Conservation (phyloP, 1,139 yeast genomes). For the Sugiyamaella novakii region DNA sequence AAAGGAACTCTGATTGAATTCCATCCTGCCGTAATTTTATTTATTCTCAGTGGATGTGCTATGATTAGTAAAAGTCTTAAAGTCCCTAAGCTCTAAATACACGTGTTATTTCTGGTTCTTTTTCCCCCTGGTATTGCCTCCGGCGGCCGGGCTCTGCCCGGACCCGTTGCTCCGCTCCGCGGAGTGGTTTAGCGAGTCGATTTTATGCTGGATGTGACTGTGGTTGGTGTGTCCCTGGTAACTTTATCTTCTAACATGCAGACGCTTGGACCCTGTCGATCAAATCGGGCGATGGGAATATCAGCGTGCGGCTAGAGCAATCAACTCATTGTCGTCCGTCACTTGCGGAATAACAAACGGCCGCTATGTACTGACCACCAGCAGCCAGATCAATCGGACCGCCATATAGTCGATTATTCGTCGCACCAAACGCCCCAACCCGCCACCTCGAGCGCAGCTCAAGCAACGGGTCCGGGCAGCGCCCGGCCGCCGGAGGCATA, state of each 20-base stretch:
- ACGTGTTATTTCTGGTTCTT: neutral
- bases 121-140: neutral
- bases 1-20: conserved; percentile 63
- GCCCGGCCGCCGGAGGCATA: conserved; percentile 8
- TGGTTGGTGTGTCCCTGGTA: too few relatives aligned
- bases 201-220: too few relatives aligned
- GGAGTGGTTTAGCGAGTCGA: too few relatives aligned
- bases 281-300: too few relatives aligned
- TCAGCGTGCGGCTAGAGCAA: too few relatives aligned
- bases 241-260: too few relatives aligned
- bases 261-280: too few relatives aligned
- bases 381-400: too few relatives aligned
- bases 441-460: neutral
- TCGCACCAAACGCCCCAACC: neutral
- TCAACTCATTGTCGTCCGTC: too few relatives aligned
- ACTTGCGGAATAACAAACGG: too few relatives aligned
- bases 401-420: too few relatives aligned
- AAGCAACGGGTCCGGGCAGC: neutral
- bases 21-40: conserved; percentile 68
- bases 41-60: conserved; percentile 81
- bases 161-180: conserved; percentile 1
- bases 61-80: conserved; percentile 89
- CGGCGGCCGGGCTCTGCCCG: neutral
- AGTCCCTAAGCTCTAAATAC: conserved; percentile 75
- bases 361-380: too few relatives aligned